These are phyloP conservation scores for Cryptosporidium felis DNA, from an alignment of 169 alveolate species.

Conservation along the genomic window DNA sequence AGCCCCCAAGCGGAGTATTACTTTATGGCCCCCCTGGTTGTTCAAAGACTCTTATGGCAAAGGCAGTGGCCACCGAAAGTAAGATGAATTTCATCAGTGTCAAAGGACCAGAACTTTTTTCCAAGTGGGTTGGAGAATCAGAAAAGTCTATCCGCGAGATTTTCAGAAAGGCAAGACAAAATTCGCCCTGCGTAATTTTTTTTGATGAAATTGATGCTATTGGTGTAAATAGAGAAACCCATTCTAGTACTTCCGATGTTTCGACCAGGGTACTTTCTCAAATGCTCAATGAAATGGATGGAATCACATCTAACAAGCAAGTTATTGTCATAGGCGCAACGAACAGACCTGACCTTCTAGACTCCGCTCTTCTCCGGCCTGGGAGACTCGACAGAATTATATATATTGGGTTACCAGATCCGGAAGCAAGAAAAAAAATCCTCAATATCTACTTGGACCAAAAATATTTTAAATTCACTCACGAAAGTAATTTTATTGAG, in stretches of 20 bases:
- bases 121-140: conserved; percentile 99
- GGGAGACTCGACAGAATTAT: conserved; percentile 99
- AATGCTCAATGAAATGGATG: conserved; percentile 99
- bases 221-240: conserved; percentile 87
- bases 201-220: conserved; percentile 99
- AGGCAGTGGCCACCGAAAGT: conserved; percentile 99
- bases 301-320: conserved; percentile 86
- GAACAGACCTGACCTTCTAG: conserved; percentile 96
- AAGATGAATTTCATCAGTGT: conserved; percentile 97
- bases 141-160: conserved; percentile 95
- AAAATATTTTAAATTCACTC: background rate
- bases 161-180: conserved; percentile 94
- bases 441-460: conserved; percentile 74
- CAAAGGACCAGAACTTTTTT: conserved; percentile 98
- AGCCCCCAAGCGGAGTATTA: conserved; percentile 95
- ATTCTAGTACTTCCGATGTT: conserved; percentile 82
- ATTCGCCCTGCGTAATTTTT: conserved; percentile 88
- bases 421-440: conserved; percentile 90
- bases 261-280: conserved; percentile 95
- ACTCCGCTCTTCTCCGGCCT: conserved; percentile 97
- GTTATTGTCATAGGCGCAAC: conserved; percentile 99
- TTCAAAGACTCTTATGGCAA: conserved; percentile 98
- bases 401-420: conserved; percentile 97
- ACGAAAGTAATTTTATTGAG: conserved; percentile 19
- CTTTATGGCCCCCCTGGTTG: conserved; percentile 99